A percentile compares a stretch with the other conserved stretches of the same genome.
Evolutionary conservation across 768 basidiomycete species (phyloP).

Genomic region (Leccinum truebloodii): DNA sequence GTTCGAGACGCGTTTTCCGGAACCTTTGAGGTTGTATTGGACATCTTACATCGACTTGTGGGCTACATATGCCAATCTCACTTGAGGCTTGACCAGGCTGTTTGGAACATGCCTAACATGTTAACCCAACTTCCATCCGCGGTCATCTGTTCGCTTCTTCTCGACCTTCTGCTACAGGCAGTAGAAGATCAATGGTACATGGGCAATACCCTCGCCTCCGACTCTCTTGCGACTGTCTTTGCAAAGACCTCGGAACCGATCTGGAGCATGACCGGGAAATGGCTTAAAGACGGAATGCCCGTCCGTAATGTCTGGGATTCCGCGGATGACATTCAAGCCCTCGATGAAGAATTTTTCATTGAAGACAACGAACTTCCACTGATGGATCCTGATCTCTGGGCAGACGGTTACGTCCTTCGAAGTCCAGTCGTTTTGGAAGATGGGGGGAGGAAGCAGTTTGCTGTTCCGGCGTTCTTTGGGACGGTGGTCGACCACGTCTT

Average conservation of each 20-base stretch:
- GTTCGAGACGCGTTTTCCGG: conserved; percentile 55
- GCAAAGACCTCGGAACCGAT: conserved; percentile 63
- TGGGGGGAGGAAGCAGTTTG: conserved; percentile 26
- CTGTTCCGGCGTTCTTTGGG: conserved; percentile 61
- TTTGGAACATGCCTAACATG: conserved; percentile 44
- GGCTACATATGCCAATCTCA: conserved; percentile 31
- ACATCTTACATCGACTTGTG: conserved; percentile 43
- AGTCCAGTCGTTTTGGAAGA: conserved; percentile 36
- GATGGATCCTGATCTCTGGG: conserved; percentile 78
- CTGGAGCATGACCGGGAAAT: conserved; percentile 71
- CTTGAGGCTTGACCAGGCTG: conserved; percentile 30
- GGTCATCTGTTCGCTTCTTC: conserved; percentile 52
- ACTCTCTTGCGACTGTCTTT: conserved; percentile 64
- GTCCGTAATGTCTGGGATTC: conserved; percentile 37
- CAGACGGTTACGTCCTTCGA: conserved; percentile 64
- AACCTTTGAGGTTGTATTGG: conserved; percentile 58
- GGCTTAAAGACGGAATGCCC: conserved; percentile 76
- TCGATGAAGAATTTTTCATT: conserved; percentile 82
- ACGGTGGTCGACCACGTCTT: conserved; percentile 60
- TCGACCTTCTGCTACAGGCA: conserved; percentile 61
- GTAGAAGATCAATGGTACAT: conserved; percentile 61
- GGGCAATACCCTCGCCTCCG: conserved; percentile 53
- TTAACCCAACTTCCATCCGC: conserved; percentile 49
- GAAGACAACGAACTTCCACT: conserved; percentile 66
- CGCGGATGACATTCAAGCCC: conserved; percentile 21